These are phyloP conservation scores for Quercus tomentella DNA, from an alignment of 331 rosid species.

Conservation along the genomic window DNA sequence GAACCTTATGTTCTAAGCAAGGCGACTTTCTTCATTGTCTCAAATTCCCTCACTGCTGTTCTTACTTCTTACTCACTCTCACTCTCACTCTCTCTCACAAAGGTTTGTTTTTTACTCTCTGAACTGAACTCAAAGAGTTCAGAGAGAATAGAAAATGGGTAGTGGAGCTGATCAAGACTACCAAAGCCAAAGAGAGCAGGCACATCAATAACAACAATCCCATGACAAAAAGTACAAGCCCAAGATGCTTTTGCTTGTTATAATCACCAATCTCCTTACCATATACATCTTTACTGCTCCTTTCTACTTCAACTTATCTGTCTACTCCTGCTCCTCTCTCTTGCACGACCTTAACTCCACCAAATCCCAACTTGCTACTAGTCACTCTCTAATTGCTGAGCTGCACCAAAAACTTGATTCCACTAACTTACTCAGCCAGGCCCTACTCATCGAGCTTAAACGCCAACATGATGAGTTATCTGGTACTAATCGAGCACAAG, in stretches of 20 bases:
- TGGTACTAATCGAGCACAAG: neutral
- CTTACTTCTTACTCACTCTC: no score
- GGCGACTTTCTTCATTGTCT: no score
- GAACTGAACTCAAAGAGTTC: neutral
- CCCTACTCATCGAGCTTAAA: conserved; percentile 36
- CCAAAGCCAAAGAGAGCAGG: conserved; percentile 15
- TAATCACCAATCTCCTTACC: conserved; percentile 38
- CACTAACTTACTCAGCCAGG: conserved; percentile 37
- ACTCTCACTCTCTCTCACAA: no score
- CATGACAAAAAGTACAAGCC: conserved; percentile 18
- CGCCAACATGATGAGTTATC: conserved; percentile 32
- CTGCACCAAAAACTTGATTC: conserved; percentile 40
- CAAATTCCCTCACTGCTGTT: no score
- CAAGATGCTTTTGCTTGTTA: conserved; percentile 24
- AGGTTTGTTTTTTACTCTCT: no score
- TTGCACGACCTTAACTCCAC: conserved; percentile 38
- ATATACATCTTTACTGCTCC: conserved; percentile 39
- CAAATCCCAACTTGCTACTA: conserved; percentile 32
- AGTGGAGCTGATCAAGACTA: conserved; percentile 28
- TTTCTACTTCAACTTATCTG: conserved; percentile 12
- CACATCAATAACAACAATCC: neutral
- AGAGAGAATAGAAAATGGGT: conserved; percentile 25
- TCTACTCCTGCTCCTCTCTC: conserved; percentile 10
- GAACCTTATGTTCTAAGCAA: no score
- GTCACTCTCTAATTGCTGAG: conserved; percentile 29